phyloP scores from a whole-genome alignment of 345 rosid species.

The Erysimum cheiranthoides region DNA sequence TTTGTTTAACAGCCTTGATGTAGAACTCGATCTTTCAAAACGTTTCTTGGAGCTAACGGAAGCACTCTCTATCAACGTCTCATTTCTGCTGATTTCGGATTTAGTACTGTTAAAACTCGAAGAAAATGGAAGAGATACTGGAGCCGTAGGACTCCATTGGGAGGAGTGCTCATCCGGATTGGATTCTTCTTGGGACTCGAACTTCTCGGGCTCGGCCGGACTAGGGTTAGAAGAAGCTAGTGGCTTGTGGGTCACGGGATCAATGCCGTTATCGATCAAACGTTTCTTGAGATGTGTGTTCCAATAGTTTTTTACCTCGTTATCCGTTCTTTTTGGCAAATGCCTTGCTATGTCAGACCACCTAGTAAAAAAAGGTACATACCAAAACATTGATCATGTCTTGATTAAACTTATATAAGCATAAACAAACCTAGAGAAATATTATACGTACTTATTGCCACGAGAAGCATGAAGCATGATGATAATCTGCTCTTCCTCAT shows the following conservation, averaged over 20 bases:
- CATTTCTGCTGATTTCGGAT: background rate
- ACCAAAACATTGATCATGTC: background rate
- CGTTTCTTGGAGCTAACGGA: constrained; percentile 18
- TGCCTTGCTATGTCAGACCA: constrained; percentile 65
- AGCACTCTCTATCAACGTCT: background rate
- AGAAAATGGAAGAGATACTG: background rate
- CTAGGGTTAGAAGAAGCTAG: constrained; percentile 16
- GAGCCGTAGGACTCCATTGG: background rate
- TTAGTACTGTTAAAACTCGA: background rate
- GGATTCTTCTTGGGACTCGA: background rate
- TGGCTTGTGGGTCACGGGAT: constrained; percentile 64
- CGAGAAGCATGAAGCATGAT: constrained; percentile 44
- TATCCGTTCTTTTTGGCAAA: constrained; percentile 59
- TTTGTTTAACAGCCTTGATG: constrained; percentile 35
- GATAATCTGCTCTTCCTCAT: constrained; percentile 43
- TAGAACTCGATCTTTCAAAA: constrained; percentile 6
- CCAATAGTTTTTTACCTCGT: constrained; percentile 63
- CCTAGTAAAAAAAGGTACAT: constrained; percentile 20
- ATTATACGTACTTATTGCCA: constrained; percentile 40
- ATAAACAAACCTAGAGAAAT: background rate
- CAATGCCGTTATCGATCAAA: constrained; percentile 60
- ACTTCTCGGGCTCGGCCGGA: background rate
- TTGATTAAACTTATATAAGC: background rate
- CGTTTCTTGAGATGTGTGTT: constrained; percentile 65
- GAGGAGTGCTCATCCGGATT: background rate